These are phyloP conservation scores for Fusarium devonianum DNA, from an alignment of 2,329 filamentous ascomycete species.

Conservation along the genomic window DNA sequence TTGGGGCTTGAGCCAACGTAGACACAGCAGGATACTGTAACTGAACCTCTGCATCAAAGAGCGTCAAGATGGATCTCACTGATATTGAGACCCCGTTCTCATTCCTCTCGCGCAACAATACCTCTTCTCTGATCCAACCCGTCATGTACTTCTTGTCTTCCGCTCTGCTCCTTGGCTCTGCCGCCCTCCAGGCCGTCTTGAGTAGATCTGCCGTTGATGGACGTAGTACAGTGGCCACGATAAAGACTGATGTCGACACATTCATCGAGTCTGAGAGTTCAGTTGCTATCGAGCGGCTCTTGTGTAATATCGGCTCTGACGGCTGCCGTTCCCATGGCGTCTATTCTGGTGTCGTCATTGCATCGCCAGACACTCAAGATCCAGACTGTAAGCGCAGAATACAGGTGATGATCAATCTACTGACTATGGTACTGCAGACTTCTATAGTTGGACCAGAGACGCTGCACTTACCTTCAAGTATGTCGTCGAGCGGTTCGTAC, in stretches of 20 bases:
- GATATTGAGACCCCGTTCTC: slow-evolving; percentile 36
- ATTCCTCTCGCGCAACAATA: slow-evolving; percentile 42
- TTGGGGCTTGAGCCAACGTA: slow-evolving; percentile 18
- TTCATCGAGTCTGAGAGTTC: slow-evolving; percentile 62
- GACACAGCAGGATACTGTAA: slow-evolving; percentile 3
- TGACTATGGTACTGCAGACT: slow-evolving; percentile 63
- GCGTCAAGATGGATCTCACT: slow-evolving; percentile 37
- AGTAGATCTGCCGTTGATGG: slow-evolving; percentile 50
- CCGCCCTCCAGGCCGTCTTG: slow-evolving; percentile 59
- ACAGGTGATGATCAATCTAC: background rate
- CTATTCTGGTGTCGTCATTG: slow-evolving; percentile 61
- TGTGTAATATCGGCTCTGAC: slow-evolving; percentile 66
- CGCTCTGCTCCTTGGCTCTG: slow-evolving; percentile 58
- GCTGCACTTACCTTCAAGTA: slow-evolving; percentile 74
- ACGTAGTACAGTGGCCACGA: slow-evolving; percentile 42
- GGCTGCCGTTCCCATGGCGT: slow-evolving; percentile 60
- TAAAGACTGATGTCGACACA: slow-evolving; percentile 58
- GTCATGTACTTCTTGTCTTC: slow-evolving; percentile 61
- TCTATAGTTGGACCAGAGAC: slow-evolving; percentile 81
- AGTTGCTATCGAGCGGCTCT: slow-evolving; percentile 58
- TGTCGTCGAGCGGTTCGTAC: slow-evolving; percentile 70
- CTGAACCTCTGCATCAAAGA: slow-evolving; percentile 29
- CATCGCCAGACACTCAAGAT: slow-evolving; percentile 60
- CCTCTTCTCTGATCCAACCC: slow-evolving; percentile 44
- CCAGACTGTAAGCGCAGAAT: slow-evolving; percentile 61